Evolutionary conservation across 2,329 filamentous ascomycete genomes (phyloP).

Genomic region (Botrytis hyacinthi): DNA sequence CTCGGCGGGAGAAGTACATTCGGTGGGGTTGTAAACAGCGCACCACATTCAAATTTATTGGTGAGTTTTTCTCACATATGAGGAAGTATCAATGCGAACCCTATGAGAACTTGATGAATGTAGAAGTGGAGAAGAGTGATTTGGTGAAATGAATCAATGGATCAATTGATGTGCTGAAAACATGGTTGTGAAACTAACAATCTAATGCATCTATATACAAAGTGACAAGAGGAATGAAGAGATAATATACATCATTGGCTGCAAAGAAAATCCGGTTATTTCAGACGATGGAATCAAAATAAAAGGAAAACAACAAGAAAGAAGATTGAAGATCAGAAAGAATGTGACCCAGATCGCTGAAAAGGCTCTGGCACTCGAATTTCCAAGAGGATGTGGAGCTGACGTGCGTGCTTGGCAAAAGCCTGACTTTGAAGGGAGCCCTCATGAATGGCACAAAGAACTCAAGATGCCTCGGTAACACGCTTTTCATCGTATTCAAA

Average conservation of each 20-base stretch:
- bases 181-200: background rate
- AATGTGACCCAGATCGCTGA: background rate
- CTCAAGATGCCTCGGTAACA: background rate
- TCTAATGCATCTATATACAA: background rate
- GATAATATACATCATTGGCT: background rate
- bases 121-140: accelerated
- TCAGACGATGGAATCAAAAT: background rate
- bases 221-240: background rate
- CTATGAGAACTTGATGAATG: background rate
- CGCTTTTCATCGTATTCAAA: background rate
- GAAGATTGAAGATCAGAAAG: too few species aligned
- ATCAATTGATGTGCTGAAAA: background rate
- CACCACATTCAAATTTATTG: background rate
- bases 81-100: background rate
- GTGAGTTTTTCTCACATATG: background rate
- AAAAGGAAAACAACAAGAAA: background rate
- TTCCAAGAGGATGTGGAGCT: background rate
- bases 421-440: background rate
- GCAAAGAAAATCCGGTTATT: too few species aligned
- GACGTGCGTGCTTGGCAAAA: background rate
- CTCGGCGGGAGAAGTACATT: background rate
- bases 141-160: background rate
- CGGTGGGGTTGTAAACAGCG: background rate
- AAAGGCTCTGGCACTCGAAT: background rate
- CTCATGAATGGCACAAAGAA: background rate